phyloP scores from a whole-genome alignment of 2,329 filamentous ascomycete genomes.

The Colletotrichum plurivorum region DNA sequence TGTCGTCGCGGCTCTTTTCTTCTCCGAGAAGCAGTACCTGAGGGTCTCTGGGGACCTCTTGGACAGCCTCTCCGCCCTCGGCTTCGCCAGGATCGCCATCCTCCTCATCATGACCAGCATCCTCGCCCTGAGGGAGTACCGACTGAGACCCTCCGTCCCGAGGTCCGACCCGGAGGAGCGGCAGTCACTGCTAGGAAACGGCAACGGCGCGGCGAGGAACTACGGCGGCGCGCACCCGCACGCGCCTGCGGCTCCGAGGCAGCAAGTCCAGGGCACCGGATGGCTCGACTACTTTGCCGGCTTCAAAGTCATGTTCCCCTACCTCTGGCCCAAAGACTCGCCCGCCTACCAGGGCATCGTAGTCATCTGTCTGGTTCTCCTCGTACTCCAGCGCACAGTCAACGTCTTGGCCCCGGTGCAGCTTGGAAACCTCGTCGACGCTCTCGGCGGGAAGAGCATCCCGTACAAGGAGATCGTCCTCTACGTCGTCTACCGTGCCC shows the following conservation, averaged over 20 bases:
- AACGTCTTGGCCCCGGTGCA: conserved; percentile 60
- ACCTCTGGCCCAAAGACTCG: conserved; percentile 61
- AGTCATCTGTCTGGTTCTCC: conserved; percentile 56
- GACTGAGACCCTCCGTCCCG: conserved; percentile 45
- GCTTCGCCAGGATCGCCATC: conserved; percentile 49
- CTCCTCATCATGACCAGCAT: conserved; percentile 53
- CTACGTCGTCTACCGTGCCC: conserved; percentile 59
- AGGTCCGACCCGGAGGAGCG: conserved; percentile 52
- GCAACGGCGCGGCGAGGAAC: conserved; percentile 46
- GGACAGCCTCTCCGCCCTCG: conserved; percentile 49
- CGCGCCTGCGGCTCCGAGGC: conserved; percentile 41
- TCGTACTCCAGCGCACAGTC: conserved; percentile 58
- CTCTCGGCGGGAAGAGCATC: conserved; percentile 56
- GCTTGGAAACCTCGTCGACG: conserved; percentile 57
- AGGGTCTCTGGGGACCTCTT: conserved; percentile 48
- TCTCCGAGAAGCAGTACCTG: conserved; percentile 47
- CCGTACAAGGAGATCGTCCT: conserved; percentile 59
- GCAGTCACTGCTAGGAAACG: conserved; percentile 57
- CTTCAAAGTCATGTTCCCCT: conserved; percentile 60
- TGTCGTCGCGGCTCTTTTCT: conserved; percentile 53
- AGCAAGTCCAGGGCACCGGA: conserved; percentile 51
- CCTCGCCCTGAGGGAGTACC: conserved; percentile 50
- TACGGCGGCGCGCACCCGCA: conserved; percentile 46
- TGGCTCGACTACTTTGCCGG: conserved; percentile 64
- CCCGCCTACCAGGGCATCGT: conserved; percentile 56